Evolutionary conservation across 1,284 basidiomycete genomes (phyloP).

Genomic region (Neolentinus lepideus): DNA sequence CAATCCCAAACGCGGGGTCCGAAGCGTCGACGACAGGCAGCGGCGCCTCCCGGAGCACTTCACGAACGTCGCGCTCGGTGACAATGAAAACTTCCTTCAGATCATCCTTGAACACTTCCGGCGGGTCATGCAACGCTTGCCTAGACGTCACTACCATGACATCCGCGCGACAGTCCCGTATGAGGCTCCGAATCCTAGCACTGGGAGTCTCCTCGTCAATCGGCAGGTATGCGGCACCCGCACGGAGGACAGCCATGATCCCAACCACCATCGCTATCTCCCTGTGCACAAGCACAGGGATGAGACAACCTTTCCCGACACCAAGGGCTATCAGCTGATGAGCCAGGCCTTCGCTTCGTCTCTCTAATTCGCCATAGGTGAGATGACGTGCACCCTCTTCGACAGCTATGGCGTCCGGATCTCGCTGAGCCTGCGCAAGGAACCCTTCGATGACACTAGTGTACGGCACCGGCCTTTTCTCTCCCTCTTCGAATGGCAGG

Average conservation of each 20-base stretch:
- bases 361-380: background rate
- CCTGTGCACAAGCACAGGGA: slow-evolving; percentile 47
- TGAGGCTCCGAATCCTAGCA: slow-evolving; percentile 20
- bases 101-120: no score
- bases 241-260: slow-evolving; percentile 12
- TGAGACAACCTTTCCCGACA: slow-evolving; percentile 39
- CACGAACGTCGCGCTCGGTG: no score
- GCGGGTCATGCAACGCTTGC: no score
- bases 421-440: background rate
- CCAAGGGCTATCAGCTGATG: slow-evolving; percentile 16
- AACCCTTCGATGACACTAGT: background rate
- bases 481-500: no score
- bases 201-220: background rate
- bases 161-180: no score
- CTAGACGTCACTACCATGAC: no score
- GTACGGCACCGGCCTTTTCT: no score
- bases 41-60: no score
- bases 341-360: no score
- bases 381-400: background rate
- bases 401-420: background rate
- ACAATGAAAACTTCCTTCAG: no score
- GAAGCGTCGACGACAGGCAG: no score
- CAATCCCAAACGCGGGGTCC: no score
- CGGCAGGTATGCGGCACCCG: background rate
- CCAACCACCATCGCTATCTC: slow-evolving; percentile 48